Evolutionary conservation across 805 yeast species (phyloP).

Genomic region (Komagataella kurtzmanii): DNA sequence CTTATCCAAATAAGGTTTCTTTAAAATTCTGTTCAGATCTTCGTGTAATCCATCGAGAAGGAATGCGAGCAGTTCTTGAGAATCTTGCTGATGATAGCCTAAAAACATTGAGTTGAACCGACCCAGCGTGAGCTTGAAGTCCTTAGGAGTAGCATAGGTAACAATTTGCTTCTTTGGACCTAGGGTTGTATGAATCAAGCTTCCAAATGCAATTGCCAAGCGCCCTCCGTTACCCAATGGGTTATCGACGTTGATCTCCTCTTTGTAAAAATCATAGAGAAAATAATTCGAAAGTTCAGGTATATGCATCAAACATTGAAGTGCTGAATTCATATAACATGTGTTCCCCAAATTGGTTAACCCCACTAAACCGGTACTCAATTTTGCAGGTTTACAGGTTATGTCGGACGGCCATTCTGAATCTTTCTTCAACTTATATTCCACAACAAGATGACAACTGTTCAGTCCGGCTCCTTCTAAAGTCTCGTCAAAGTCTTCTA

Average conservation of each 20-base stretch:
- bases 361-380: constrained; percentile 41
- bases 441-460: background rate
- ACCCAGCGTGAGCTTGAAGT: constrained; percentile 70
- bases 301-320: constrained; percentile 78
- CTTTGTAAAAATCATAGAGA: constrained; percentile 38
- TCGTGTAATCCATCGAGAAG: constrained; percentile 83
- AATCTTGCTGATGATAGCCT: constrained; percentile 82
- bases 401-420: background rate
- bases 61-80: constrained; percentile 86
- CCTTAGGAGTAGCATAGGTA: constrained; percentile 45
- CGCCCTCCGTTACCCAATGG: constrained; percentile 82
- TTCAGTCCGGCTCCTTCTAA: background rate
- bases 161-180: constrained; percentile 11
- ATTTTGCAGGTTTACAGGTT: constrained; percentile 3
- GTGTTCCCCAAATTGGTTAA: constrained; percentile 73
- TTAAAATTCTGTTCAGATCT: constrained; percentile 69
- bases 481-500: background rate
- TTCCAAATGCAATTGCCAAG: constrained; percentile 66
- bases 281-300: constrained; percentile 78
- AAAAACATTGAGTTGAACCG: constrained; percentile 65
- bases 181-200: constrained; percentile 49
- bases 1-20: constrained; percentile 81
- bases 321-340: constrained; percentile 90
- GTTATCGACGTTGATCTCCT: constrained; percentile 61
- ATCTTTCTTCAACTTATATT: background rate